These are phyloP conservation scores for Viridothelium virens DNA, from an alignment of 495 filamentous ascomycete genomes.

Conservation along the genomic window DNA sequence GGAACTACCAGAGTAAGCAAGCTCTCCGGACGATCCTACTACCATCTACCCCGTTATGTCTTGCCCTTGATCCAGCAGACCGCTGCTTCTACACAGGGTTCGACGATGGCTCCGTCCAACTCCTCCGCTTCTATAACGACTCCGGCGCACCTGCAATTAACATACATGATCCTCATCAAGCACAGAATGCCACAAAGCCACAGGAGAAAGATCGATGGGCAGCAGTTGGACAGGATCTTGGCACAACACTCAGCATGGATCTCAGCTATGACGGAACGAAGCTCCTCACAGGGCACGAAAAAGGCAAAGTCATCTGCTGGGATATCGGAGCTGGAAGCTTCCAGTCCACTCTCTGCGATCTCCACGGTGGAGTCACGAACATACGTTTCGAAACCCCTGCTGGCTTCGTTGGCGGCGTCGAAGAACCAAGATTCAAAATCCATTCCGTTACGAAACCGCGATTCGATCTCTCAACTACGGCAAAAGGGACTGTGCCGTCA, in stretches of 20 bases:
- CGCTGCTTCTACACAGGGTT: constrained; percentile 75
- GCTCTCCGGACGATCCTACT: constrained; percentile 73
- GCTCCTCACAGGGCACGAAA: constrained; percentile 71
- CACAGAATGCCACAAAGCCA: constrained; percentile 26
- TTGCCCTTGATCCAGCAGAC: constrained; percentile 75
- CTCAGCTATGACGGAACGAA: constrained; percentile 76
- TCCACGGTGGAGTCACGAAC: constrained; percentile 69
- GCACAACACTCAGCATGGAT: constrained; percentile 53
- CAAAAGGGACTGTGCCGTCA: constrained; percentile 43
- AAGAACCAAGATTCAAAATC: constrained; percentile 41
- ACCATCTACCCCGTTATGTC: constrained; percentile 57
- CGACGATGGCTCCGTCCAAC: constrained; percentile 74
- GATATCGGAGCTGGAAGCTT: constrained; percentile 61
- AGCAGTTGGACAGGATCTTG: constrained; percentile 51
- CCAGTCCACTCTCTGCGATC: constrained; percentile 51
- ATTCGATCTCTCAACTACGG: constrained; percentile 43
- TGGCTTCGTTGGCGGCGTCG: constrained; percentile 44
- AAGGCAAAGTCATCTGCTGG: constrained; percentile 73
- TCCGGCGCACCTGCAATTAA: constrained; percentile 12
- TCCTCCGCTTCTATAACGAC: constrained; percentile 61
- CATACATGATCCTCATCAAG: constrained; percentile 21
- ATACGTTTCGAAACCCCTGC: constrained; percentile 56
- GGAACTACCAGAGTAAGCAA: constrained; percentile 76
- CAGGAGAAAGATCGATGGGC: constrained; percentile 49
- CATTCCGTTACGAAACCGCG: constrained; percentile 65